Conservation (phyloP, 2,329 filamentous ascomycete genomes). For the Aspergillus nomiae region DNA sequence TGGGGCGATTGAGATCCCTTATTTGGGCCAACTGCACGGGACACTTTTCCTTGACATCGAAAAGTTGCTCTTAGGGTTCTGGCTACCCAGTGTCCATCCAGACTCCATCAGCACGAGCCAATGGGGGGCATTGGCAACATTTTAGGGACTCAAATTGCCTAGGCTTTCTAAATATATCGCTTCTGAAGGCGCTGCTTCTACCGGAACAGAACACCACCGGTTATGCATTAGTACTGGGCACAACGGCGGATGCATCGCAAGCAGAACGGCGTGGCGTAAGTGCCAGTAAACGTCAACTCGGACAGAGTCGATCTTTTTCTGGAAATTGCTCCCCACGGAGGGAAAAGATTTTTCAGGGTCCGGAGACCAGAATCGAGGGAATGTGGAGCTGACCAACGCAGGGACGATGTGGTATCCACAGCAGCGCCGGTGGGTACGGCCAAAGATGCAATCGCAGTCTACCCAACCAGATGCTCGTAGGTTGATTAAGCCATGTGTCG, state of each 20-base stretch:
- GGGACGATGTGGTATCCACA: background rate
- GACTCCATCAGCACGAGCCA: no score
- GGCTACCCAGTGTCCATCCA: no score
- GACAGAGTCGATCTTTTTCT: no score
- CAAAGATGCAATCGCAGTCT: background rate
- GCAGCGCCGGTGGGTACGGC: background rate
- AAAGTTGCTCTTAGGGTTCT: no score
- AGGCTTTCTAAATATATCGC: no score
- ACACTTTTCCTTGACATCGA: background rate
- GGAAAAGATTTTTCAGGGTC: background rate
- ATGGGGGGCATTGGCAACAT: no score
- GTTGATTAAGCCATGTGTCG: background rate
- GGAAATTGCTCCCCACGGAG: background rate
- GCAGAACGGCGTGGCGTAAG: no score
- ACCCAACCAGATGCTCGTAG: background rate
- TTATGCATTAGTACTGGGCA: no score
- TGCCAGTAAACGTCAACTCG: background rate
- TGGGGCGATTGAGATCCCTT: background rate
- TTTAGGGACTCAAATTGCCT: no score
- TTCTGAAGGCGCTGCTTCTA: no score
- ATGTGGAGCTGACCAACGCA: background rate
- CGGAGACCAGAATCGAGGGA: background rate
- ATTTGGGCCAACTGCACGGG: background rate
- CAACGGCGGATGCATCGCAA: no score
- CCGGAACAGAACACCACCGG: no score